Base-by-base conservation (phyloP, 2,329 filamentous ascomycete species). In the Sporothrix pseudoabietina region DNA sequence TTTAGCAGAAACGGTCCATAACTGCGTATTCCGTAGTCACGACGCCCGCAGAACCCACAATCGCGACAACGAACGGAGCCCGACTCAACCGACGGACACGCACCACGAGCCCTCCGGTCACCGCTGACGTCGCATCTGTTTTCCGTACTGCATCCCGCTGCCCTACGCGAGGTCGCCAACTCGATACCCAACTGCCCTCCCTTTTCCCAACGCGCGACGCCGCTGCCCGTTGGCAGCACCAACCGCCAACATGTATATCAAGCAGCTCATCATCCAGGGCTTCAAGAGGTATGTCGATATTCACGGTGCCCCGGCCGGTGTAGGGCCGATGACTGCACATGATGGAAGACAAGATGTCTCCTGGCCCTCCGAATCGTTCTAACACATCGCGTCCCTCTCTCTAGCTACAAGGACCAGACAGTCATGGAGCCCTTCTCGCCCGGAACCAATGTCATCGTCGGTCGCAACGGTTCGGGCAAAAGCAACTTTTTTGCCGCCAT, bases 401-500 rank as follows among this genome's bases (percentile, higher is more conserved):
- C 72, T 79, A 97, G 94, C 88, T 99, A 99, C 89, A 99, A 99
- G 87, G 95, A 99, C 81, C 97, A 99, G 82, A 98, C 94, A 71
- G 93, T 98, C 81, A 98, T 98, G 81, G 96, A 99, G 81, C 95
- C 95, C 75, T 99, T 99, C 83, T 98, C 95, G 61, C 91, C 95
- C 71, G 97, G 97, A 79, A 96, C 95, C 79, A 99, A 99, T 85
- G 94, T 99, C 78, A 97, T 99, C 79, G 96, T 99, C 79, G 96
- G 96, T 77, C 95, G 96, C 85, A 99, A 99, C 90, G 96, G 96
- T 77, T 98, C 96, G 2, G 96, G 96, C 80, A 99, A 99, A 87
- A 98, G 94, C 82, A 99, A 99, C 84, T 99, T 99, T 88, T 99
- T 99, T 83, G 95, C 96, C 70, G 96, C 96, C 61, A 98, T 99